Evolutionary conservation across 202 grass and related monocot species (phyloP).

Genomic region (Cymbopogon flexuosus): DNA sequence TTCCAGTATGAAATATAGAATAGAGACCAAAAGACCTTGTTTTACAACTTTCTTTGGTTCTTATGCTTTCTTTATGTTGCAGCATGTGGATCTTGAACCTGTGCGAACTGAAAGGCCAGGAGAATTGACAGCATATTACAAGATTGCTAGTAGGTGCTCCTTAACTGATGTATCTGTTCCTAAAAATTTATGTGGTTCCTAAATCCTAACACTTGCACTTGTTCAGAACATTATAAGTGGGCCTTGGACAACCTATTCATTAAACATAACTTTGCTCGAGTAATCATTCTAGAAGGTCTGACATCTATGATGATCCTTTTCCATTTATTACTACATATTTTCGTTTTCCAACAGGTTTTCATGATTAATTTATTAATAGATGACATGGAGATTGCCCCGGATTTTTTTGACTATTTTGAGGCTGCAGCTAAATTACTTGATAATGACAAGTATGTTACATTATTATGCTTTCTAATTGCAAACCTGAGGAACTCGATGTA

Average conservation of each 20-base stretch:
- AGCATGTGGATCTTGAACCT: slow-evolving; percentile 92
- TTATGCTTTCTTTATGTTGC: slow-evolving; percentile 32
- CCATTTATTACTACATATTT: slow-evolving; percentile 25
- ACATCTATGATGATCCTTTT: slow-evolving; percentile 26
- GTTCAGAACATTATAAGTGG: slow-evolving; percentile 94
- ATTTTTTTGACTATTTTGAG: slow-evolving; percentile 95
- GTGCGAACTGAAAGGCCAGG: slow-evolving; percentile 86
- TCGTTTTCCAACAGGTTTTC: slow-evolving; percentile 14
- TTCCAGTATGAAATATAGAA: not conserved
- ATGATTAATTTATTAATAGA: slow-evolving; percentile 53
- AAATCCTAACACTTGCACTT: slow-evolving; percentile 30
- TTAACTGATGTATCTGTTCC: slow-evolving; percentile 14
- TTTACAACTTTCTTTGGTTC: not conserved
- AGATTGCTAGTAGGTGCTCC: slow-evolving; percentile 85
- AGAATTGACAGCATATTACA: slow-evolving; percentile 88
- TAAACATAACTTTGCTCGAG: slow-evolving; percentile 69
- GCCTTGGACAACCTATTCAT: slow-evolving; percentile 87
- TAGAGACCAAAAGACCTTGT: not conserved
- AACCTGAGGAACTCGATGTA: not conserved
- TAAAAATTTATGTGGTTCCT: slow-evolving; percentile 26
- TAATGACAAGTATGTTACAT: slow-evolving; percentile 65
- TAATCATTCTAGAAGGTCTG: slow-evolving; percentile 93
- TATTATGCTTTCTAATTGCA: slow-evolving; percentile 23
- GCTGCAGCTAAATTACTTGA: slow-evolving; percentile 82
- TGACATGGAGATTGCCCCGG: slow-evolving; percentile 96